Conservation (phyloP, 2,329 filamentous ascomycete genomes). For the Aspergillus nomiae region DNA sequence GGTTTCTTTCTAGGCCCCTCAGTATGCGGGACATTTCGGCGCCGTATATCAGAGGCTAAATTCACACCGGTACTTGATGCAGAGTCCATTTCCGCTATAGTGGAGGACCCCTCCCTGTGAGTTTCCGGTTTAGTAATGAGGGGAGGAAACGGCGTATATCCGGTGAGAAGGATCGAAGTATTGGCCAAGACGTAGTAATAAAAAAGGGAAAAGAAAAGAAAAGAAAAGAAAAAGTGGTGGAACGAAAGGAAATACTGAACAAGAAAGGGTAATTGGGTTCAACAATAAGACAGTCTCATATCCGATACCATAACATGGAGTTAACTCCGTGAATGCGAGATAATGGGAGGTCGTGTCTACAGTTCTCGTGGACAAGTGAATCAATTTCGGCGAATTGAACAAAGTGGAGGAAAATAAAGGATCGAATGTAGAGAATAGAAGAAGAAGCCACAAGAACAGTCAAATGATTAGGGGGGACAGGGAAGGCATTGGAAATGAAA, state of each 20-base stretch:
- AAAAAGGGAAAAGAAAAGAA: conserved; percentile 6
- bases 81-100: conserved; percentile 35
- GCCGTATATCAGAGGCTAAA: conserved; percentile 39
- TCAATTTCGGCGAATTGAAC: not conserved
- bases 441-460: conserved; percentile 14
- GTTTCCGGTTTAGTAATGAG: not conserved
- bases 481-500: not conserved
- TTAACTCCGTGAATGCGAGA: conserved; percentile 4
- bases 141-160: not conserved
- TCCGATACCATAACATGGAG: conserved; percentile 13
- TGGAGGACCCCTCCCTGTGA: conserved; percentile 9
- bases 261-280: conserved; percentile 8
- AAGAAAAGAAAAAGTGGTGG: conserved; percentile 12
- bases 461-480: conserved; percentile 3
- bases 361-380: not conserved
- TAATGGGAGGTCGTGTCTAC: not conserved
- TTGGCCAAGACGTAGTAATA: conserved; percentile 9
- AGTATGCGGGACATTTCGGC: conserved; percentile 43
- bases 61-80: conserved; percentile 39
- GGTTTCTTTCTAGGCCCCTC: conserved; percentile 29
- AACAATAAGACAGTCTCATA: conserved; percentile 15
- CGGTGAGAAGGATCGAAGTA: not conserved
- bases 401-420: not conserved
- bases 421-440: conserved; percentile 1
- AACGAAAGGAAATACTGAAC: conserved; percentile 14